Evolutionary conservation across 1,139 yeast species (phyloP).

Genomic region (Arxiozyma telluris): DNA sequence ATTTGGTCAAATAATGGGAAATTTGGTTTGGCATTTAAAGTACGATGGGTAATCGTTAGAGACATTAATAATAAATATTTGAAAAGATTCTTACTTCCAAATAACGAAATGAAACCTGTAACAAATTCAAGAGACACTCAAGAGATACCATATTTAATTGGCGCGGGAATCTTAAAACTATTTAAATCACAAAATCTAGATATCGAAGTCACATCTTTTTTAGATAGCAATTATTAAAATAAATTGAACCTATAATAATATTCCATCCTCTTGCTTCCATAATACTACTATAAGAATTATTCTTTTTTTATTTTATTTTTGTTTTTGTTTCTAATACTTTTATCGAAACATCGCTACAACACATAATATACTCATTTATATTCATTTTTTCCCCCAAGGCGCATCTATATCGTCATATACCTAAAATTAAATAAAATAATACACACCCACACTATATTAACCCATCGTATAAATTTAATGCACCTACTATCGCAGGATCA

Average conservation of each 20-base stretch:
- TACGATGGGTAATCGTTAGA: constrained; percentile 44
- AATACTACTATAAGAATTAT: not conserved
- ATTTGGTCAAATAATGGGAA: constrained; percentile 40
- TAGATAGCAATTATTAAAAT: constrained; percentile 3
- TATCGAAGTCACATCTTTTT: constrained; percentile 4
- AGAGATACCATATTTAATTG: constrained; percentile 37
- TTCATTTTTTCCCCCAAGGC: not conserved
- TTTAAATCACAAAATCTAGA: constrained; percentile 23
- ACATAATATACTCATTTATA: not conserved
- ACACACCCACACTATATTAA: constrained; percentile 38
- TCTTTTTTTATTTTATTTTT: no score
- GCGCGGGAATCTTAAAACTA: constrained; percentile 41
- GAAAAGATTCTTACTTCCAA: constrained; percentile 37
- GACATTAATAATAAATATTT: constrained; percentile 43
- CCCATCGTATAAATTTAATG: constrained; percentile 74
- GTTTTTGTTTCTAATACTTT: not conserved
- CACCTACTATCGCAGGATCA: constrained; percentile 74
- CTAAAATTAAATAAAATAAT: not conserved
- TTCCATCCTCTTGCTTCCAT: no score
- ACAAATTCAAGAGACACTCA: constrained; percentile 57
- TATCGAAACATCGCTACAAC: constrained; percentile 5
- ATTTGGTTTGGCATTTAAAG: constrained; percentile 46
- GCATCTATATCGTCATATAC: not conserved
- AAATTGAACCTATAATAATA: no score
- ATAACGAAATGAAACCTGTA: constrained; percentile 45